Conservation (phyloP, 2,329 filamentous ascomycete species). For the Scedosporium apiospermum region DNA sequence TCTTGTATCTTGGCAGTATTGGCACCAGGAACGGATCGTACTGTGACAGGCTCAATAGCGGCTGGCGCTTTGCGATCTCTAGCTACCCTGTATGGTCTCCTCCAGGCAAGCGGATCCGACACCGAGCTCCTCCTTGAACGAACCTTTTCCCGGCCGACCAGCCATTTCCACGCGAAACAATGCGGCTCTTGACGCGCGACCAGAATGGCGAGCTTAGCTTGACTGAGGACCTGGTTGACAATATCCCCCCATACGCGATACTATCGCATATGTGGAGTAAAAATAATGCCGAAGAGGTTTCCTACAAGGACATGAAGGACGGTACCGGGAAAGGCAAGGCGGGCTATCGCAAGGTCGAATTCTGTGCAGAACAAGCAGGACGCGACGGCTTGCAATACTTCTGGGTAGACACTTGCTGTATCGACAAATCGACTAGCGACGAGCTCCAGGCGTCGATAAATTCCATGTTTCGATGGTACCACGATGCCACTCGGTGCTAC, state of each 20-base stretch:
- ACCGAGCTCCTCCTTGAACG: no score
- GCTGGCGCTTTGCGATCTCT: no score
- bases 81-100: no score
- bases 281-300: conserved; percentile 10
- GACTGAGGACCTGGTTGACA: conserved; percentile 8
- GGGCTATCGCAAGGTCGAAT: conserved; percentile 7
- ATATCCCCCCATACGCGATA: conserved; percentile 13
- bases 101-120: no score
- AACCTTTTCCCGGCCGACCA: no score
- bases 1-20: no score
- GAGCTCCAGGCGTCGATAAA: conserved; percentile 11
- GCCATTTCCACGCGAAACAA: no score
- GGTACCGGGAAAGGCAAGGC: not conserved
- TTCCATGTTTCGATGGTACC: not conserved
- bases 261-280: conserved; percentile 14
- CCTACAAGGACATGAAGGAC: conserved; percentile 7
- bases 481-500: no score
- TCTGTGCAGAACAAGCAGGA: conserved; percentile 9
- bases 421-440: conserved; percentile 9
- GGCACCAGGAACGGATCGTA: no score
- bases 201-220: no score
- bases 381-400: conserved; percentile 6
- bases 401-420: conserved; percentile 14
- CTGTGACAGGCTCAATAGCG: no score
- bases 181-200: no score